Base-by-base conservation (phyloP, 345 rosid species). In the Geranium rotundifolium region DNA sequence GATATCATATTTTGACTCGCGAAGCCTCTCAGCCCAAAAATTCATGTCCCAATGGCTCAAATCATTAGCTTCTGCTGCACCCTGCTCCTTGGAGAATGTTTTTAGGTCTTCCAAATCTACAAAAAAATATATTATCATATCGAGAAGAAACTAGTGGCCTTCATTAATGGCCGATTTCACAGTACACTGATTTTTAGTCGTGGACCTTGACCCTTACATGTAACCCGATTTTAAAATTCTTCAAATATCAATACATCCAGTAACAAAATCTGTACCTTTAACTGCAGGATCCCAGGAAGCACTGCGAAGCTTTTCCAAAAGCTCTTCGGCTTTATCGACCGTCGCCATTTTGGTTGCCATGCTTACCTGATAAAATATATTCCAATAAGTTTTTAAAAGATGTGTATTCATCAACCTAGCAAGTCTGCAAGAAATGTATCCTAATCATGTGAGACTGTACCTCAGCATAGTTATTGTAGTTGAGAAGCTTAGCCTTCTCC, bases 301-400 rank as follows among this genome's bases (percentile, higher is more conserved):
- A 66, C 72, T 73, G 4, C 91, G 83, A 73, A 91, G 88, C 84
- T 85, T 83, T 70, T 91, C 97, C 55, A 91, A 69, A 17, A 91
- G 91, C 73, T 86, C 91, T 57, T 74, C 75, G 17, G 96, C 91
- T 76, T 84, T 88, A 52, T 83, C 87, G 64, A 86, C 90, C 17
- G 95, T 91, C 52, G 97, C 97, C 97, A 91, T 88, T 81, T 91
- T 91, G 74, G 75, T 79, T 58, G 90, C 96, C 97, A 88, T 91
- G 83, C 95, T 88, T 63, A 88, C 95, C 96, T 91, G 71, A 67
- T 57, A 19, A 74, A 16, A 56, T 39, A 67, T 29, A 62, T 60
- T 50, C 55, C 46, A 61, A 67, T 75, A 62, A 71, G 71, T 67
- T 55, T 31, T 52, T 6, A 6, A 64, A 60, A 54, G 65, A 16